Conservation (phyloP, 345 rosid genomes). For the Capsella bursapastoris region DNA sequence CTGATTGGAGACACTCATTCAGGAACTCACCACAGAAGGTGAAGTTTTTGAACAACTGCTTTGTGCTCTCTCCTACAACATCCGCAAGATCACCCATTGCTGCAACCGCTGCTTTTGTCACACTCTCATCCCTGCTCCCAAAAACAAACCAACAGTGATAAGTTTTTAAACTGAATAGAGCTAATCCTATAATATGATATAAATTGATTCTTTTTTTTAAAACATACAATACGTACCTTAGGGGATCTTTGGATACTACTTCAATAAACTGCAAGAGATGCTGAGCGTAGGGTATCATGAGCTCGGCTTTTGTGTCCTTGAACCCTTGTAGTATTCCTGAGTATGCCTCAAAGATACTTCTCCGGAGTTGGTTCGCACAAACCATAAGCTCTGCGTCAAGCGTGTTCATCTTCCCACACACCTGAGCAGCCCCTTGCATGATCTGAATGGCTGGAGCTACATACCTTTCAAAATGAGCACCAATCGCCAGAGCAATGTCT, state of each 20-base stretch:
- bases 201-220: background rate
- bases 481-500: constrained; percentile 89
- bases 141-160: background rate
- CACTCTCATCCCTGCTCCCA: constrained; percentile 73
- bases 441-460: constrained; percentile 63
- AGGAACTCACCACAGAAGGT: constrained; percentile 66
- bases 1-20: constrained; percentile 77
- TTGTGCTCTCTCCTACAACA: constrained; percentile 74
- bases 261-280: constrained; percentile 87
- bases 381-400: constrained; percentile 83
- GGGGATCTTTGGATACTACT: constrained; percentile 67
- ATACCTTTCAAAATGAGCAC: constrained; percentile 77
- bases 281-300: constrained; percentile 82
- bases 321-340: constrained; percentile 95
- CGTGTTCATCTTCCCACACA: constrained; percentile 70
- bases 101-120: constrained; percentile 87
- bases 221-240: constrained; percentile 48
- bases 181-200: background rate
- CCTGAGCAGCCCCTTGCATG: constrained; percentile 87
- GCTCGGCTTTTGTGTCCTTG: constrained; percentile 73
- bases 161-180: background rate
- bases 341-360: constrained; percentile 91
- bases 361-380: constrained; percentile 79
- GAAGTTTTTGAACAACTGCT: constrained; percentile 65
- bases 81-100: constrained; percentile 97